A percentile compares a stretch with the other conserved stretches of the same genome.
Evolutionary conservation across 2,329 filamentous ascomycete genomes (phyloP).

Genomic region (Bipolaris sorokiniana): DNA sequence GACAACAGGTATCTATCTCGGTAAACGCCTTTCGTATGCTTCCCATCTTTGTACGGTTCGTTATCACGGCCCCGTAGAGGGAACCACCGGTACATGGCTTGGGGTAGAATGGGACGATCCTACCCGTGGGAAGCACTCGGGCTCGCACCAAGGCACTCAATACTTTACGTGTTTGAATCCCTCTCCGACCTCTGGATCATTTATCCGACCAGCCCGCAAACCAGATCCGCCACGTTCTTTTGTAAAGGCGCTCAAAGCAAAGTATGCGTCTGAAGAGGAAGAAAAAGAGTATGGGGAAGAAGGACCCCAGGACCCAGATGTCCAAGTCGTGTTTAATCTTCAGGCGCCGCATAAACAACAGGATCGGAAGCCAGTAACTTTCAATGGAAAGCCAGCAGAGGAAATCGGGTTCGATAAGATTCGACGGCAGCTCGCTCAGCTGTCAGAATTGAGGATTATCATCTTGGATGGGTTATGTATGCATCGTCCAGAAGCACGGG

Average conservation of each 20-base stretch:
- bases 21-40: slow-evolving; percentile 81
- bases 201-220: slow-evolving; percentile 78
- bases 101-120: slow-evolving; percentile 97
- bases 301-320: slow-evolving; percentile 43
- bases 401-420: slow-evolving; percentile 97
- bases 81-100: slow-evolving; percentile 81
- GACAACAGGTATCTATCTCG: slow-evolving; percentile 56
- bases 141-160: slow-evolving; percentile 73
- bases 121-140: slow-evolving; percentile 86
- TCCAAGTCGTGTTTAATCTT: slow-evolving; percentile 40
- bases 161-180: slow-evolving; percentile 58
- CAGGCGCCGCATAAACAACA: slow-evolving; percentile 26
- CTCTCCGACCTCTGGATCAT: slow-evolving; percentile 77
- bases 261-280: slow-evolving; percentile 69
- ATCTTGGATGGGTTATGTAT: slow-evolving; percentile 81
- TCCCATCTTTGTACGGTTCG: slow-evolving; percentile 81
- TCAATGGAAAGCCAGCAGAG: slow-evolving; percentile 83
- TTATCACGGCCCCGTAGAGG: slow-evolving; percentile 77
- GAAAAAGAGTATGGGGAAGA: slow-evolving; percentile 14
- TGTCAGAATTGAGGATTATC: slow-evolving; percentile 79
- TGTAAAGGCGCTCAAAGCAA: slow-evolving; percentile 77
- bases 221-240: slow-evolving; percentile 74
- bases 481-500: slow-evolving; percentile 42
- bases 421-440: slow-evolving; percentile 74
- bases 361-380: slow-evolving; percentile 63